Percentiles rank a stretch among this genome's conserved stretches.
Conservation (phyloP, 768 basidiomycete genomes). For the Boletus rex-veris region DNA sequence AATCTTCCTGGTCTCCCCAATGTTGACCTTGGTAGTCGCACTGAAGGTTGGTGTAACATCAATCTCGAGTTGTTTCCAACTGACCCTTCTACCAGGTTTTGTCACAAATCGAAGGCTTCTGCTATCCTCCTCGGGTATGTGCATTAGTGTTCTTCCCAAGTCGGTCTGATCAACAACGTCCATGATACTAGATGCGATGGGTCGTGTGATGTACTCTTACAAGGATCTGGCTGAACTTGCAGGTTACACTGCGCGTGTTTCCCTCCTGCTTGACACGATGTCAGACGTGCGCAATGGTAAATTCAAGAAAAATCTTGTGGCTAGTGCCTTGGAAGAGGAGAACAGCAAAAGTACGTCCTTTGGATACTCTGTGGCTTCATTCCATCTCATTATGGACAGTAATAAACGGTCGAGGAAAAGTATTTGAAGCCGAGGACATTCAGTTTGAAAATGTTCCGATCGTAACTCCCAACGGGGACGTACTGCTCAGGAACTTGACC, state of each 20-base stretch:
- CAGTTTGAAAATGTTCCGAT: slow-evolving; percentile 92
- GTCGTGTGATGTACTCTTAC: slow-evolving; percentile 95
- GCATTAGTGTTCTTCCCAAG: slow-evolving; percentile 1
- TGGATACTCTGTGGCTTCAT: not conserved
- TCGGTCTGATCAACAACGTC: not conserved
- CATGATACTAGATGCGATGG: slow-evolving; percentile 72
- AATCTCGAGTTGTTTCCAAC: not conserved
- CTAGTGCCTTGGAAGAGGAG: slow-evolving; percentile 66
- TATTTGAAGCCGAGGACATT: slow-evolving; percentile 86
- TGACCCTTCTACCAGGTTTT: slow-evolving; percentile 55
- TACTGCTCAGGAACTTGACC: slow-evolving; percentile 78
- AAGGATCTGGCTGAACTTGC: slow-evolving; percentile 95
- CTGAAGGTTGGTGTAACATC: slow-evolving; percentile 60
- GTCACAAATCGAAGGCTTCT: slow-evolving; percentile 93
- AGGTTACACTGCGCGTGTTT: slow-evolving; percentile 91
- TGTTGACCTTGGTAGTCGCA: slow-evolving; percentile 78
- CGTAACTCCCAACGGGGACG: slow-evolving; percentile 93
- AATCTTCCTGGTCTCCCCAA: slow-evolving; percentile 66
- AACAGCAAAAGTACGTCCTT: slow-evolving; percentile 65
- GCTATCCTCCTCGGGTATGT: slow-evolving; percentile 75
- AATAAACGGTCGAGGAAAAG: slow-evolving; percentile 69
- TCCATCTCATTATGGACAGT: slow-evolving; percentile 45
- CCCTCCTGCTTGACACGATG: slow-evolving; percentile 87
- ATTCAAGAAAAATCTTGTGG: slow-evolving; percentile 86
- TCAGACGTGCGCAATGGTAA: slow-evolving; percentile 77